These are phyloP conservation scores for Mycena alexandri DNA, from an alignment of 768 basidiomycete genomes.

Conservation along the genomic window DNA sequence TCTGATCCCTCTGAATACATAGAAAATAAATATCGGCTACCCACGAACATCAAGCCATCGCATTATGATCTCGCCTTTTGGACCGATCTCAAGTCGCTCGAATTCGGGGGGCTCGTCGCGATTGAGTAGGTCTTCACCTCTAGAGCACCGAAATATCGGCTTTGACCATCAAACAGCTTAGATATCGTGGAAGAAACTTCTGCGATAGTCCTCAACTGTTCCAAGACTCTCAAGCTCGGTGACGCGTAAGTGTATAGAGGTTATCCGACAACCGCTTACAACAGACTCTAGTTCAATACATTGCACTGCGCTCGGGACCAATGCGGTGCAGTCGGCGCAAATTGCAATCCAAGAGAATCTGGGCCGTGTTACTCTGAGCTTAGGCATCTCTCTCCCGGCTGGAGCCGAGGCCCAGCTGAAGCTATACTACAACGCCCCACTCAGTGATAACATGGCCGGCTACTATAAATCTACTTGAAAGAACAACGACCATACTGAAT, in stretches of 20 bases:
- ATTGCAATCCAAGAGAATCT: constrained; percentile 66
- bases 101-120: constrained; percentile 82
- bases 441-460: constrained; percentile 83
- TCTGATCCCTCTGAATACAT: not conserved
- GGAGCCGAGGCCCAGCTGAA: constrained; percentile 79
- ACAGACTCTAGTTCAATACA: constrained; percentile 47
- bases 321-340: constrained; percentile 59
- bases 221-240: constrained; percentile 68
- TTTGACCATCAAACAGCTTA: constrained; percentile 57
- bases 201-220: constrained; percentile 71
- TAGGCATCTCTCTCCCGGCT: constrained; percentile 69
- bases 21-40: constrained; percentile 68
- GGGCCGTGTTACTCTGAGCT: constrained; percentile 74
- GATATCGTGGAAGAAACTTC: constrained; percentile 73
- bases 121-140: constrained; percentile 62
- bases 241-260: constrained; percentile 47
- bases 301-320: constrained; percentile 62
- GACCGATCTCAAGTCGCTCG: constrained; percentile 83
- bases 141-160: too few species aligned
- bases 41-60: constrained; percentile 71
- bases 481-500: constrained; percentile 71
- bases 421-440: constrained; percentile 73
- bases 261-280: not conserved
- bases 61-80: constrained; percentile 85
- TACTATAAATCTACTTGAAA: constrained; percentile 83